phyloP scores from a whole-genome alignment of 306 rosid species.

The Nissolia schottii region DNA sequence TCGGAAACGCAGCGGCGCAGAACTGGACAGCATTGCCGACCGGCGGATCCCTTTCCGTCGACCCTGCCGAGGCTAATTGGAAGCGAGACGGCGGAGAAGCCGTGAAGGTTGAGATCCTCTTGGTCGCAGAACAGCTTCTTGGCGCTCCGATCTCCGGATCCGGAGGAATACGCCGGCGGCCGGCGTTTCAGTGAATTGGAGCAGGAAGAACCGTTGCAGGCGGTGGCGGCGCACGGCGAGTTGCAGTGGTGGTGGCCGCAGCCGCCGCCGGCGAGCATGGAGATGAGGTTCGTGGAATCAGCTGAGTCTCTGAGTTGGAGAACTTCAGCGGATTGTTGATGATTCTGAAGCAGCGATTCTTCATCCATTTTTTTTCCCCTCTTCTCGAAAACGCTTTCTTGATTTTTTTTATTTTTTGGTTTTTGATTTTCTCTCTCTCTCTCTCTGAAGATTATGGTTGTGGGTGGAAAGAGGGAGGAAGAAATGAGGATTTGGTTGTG shows the following conservation, averaged over 20 bases:
- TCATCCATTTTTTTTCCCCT: background rate
- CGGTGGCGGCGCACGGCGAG: background rate
- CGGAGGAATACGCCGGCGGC: background rate
- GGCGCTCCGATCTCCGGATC: slow-evolving; percentile 6
- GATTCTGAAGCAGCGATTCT: background rate
- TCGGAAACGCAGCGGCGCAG: slow-evolving; percentile 30
- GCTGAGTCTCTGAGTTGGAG: background rate
- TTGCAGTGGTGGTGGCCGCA: background rate
- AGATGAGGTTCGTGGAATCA: slow-evolving; percentile 8
- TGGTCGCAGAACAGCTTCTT: slow-evolving; percentile 28
- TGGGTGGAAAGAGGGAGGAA: background rate
- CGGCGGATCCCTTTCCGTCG: background rate
- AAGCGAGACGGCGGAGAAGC: slow-evolving; percentile 33
- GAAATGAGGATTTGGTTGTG: background rate
- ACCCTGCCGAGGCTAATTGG: slow-evolving; percentile 1
- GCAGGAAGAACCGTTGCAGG: background rate
- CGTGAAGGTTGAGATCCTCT: background rate
- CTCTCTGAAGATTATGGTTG: background rate
- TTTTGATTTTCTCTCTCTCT: background rate
- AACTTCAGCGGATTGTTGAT: background rate
- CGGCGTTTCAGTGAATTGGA: slow-evolving; percentile 31
- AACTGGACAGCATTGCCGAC: background rate
- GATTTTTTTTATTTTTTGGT: background rate
- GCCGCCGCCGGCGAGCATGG: slow-evolving; percentile 8
- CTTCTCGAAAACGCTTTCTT: background rate